Base-by-base conservation (phyloP, 2,329 filamentous ascomycete species). In the Pseudonectria buxi region DNA sequence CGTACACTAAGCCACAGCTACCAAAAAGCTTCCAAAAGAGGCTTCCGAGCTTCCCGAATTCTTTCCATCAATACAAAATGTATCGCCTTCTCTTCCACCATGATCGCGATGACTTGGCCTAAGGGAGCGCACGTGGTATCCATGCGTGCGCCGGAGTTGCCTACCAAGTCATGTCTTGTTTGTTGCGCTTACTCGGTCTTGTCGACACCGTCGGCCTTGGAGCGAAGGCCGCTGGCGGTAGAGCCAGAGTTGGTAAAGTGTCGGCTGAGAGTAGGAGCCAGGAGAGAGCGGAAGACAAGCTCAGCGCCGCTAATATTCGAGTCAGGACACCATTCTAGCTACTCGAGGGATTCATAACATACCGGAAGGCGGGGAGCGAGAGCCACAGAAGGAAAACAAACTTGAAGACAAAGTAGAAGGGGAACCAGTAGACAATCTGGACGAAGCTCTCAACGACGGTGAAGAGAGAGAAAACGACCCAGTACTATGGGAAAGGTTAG, bases 351-450 rank as follows among this genome's bases (percentile, higher is more conserved):
- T 28, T 14, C 11, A 22, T 24, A 26, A 71, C 83, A 62, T 82
- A 95, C 90, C 74, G 74, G 73, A 94, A 95, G 65, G 86, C 77
- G 64, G 92, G 92, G 57, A 98, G 87, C 54, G 90, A 81, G 71
- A 98, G 88, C 92, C 92, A 98, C 63, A 98, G 81, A 56, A 96
- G 76, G 64, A 96, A 84, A 60, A 94, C 72, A 62, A 98, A 95
- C 78, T 98, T 98, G 84, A 98, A 96, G 62, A 89, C 90, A 70
- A 86, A 98, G 83, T 98, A 98, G 74, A 98, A 98, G 60, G 92
- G 84, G 73, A 94, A 87, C 86, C 86, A 94, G 76, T 92, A 92
- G 46, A 90, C 84, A 46, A 87, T 83, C 67, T 76, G 88, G 57
- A 94, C 68, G 43, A 84, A 74, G 64, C 83, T 88, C 75, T 94